Evolutionary conservation across 768 basidiomycete genomes (phyloP).

Genomic region (Tylopilus cervinicoccineus): DNA sequence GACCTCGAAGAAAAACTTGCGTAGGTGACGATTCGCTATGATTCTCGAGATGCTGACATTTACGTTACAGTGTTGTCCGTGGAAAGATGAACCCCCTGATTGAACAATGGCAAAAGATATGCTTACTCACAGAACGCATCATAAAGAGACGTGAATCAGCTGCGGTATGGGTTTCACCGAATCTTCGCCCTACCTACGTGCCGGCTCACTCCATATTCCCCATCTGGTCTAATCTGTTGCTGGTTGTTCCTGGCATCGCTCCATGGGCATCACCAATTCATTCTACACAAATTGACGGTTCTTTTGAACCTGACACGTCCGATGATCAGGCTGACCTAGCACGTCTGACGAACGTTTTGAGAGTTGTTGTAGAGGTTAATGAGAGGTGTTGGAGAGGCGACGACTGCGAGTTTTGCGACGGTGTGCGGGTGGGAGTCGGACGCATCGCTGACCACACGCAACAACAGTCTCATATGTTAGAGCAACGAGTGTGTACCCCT

Average conservation of each 20-base stretch:
- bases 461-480: constrained; percentile 69
- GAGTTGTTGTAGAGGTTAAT: constrained; percentile 73
- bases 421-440: constrained; percentile 72
- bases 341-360: constrained; percentile 77
- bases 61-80: constrained; percentile 59
- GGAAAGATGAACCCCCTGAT: constrained; percentile 72
- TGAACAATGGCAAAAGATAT: constrained; percentile 90
- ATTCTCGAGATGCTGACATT: constrained; percentile 1
- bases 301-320: constrained; percentile 26
- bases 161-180: constrained; percentile 72
- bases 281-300: constrained; percentile 7
- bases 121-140: constrained; percentile 80
- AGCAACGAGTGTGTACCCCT: constrained; percentile 55
- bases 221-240: constrained; percentile 37
- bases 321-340: constrained; percentile 73
- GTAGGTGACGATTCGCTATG: constrained; percentile 36
- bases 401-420: constrained; percentile 74
- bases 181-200: constrained; percentile 58
- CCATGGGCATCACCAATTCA: not conserved
- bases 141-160: constrained; percentile 89
- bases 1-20: constrained; percentile 89
- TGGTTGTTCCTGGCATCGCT: constrained; percentile 32
- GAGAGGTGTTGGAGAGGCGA: constrained; percentile 83
- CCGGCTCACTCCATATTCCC: constrained; percentile 69
- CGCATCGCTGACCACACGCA: constrained; percentile 66